phyloP scores from a whole-genome alignment of 2,329 filamentous ascomycete genomes.

The Rhynchosporium agropyri region DNA sequence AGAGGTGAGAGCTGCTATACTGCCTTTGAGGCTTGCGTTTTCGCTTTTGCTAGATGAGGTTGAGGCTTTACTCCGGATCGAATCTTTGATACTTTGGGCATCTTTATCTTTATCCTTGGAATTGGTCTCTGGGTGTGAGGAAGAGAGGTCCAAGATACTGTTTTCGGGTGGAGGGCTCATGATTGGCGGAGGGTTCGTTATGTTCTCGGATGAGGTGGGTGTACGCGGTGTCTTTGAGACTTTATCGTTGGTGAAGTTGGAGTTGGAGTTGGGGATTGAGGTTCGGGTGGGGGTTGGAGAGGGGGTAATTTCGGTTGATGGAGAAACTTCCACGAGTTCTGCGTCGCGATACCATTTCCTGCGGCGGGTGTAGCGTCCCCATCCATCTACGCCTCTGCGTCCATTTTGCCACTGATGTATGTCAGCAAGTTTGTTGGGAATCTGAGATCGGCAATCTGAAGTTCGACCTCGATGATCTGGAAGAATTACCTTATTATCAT shows the following conservation, averaged over 20 bases:
- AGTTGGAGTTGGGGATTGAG: slow-evolving; percentile 41
- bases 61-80: slow-evolving; percentile 22
- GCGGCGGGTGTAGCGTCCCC: slow-evolving; percentile 90
- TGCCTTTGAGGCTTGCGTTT: slow-evolving; percentile 27
- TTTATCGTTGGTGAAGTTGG: slow-evolving; percentile 38
- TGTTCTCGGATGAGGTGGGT: slow-evolving; percentile 17
- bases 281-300: slow-evolving; percentile 45
- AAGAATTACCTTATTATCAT: slow-evolving; percentile 83
- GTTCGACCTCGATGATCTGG: neutral
- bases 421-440: slow-evolving; percentile 27
- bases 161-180: slow-evolving; percentile 27
- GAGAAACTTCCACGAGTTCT: slow-evolving; percentile 78
- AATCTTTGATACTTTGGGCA: slow-evolving; percentile 11
- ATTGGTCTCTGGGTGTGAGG: neutral
- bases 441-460: neutral
- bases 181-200: slow-evolving; percentile 10
- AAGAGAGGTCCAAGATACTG: slow-evolving; percentile 17
- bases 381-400: slow-evolving; percentile 81
- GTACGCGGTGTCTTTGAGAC: slow-evolving; percentile 25
- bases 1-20: slow-evolving; percentile 25
- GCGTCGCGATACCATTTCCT: slow-evolving; percentile 97
- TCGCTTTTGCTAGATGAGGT: slow-evolving; percentile 27
- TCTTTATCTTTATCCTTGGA: slow-evolving; percentile 6
- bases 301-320: slow-evolving; percentile 48
- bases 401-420: slow-evolving; percentile 79